Percentiles rank a stretch among this genome's conserved stretches.
phyloP scores from a whole-genome alignment of 2,329 filamentous ascomycete species.

The Aureobasidium lini region DNA sequence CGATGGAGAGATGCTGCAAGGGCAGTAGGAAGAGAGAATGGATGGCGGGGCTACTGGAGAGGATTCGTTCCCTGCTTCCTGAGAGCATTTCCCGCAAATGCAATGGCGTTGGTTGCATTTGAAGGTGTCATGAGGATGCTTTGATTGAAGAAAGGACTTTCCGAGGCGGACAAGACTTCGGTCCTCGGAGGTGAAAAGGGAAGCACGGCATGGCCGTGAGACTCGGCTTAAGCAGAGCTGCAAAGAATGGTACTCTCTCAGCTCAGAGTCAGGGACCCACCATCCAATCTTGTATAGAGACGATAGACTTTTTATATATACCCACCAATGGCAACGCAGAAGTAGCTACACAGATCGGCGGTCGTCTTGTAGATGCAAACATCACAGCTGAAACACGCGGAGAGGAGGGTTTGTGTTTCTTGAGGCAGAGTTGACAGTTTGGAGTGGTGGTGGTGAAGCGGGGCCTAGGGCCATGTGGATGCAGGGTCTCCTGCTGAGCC shows the following conservation, averaged over 20 bases:
- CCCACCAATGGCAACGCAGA: neutral
- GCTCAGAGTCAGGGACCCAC: neutral
- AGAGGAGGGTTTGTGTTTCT: neutral
- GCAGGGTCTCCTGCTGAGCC: neutral
- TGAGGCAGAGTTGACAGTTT: neutral
- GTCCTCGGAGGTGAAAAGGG: neutral
- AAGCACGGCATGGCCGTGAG: neutral
- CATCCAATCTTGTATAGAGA: slow-evolving; percentile 6
- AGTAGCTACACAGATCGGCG: neutral
- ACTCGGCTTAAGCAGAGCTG: neutral
- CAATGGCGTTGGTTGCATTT: slow-evolving; percentile 86
- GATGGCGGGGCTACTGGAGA: slow-evolving; percentile 76
- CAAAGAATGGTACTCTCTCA: neutral
- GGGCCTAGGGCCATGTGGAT: neutral
- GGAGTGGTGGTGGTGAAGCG: neutral
- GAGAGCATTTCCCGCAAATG: slow-evolving; percentile 91
- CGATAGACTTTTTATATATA: slow-evolving; percentile 3
- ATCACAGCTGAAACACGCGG: slow-evolving; percentile 2
- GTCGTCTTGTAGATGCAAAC: neutral
- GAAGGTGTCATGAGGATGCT: slow-evolving; percentile 57
- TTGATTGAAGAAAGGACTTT: slow-evolving; percentile 18
- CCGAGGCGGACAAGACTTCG: neutral
- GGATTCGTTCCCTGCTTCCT: slow-evolving; percentile 92
- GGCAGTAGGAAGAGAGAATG: slow-evolving; percentile 68
- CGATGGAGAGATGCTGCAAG: slow-evolving; percentile 73